These are phyloP conservation scores for Aureobasidium uvarum DNA, from an alignment of 2,329 filamentous ascomycete species.

Conservation along the genomic window DNA sequence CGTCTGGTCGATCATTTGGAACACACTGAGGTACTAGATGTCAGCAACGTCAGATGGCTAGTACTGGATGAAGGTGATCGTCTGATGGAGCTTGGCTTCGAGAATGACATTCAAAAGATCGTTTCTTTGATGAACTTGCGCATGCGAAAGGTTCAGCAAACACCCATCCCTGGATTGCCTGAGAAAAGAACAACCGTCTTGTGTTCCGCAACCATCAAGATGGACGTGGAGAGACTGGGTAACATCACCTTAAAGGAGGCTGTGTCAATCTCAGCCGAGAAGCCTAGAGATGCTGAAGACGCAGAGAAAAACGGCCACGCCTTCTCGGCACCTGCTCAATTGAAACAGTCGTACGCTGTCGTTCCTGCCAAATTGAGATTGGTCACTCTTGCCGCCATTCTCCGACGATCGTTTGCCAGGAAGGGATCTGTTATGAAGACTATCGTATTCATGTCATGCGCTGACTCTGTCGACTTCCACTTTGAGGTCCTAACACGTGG, in stretches of 20 bases:
- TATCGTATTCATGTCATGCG: constrained; percentile 95
- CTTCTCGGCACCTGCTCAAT: constrained; percentile 83
- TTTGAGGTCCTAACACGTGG: constrained; percentile 71
- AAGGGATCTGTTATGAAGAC: constrained; percentile 94
- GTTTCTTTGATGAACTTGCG: constrained; percentile 73
- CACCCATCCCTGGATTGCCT: constrained; percentile 64
- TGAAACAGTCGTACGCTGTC: constrained; percentile 88
- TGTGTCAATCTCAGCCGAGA: constrained; percentile 69
- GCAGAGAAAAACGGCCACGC: constrained; percentile 51
- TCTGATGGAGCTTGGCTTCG: constrained; percentile 97
- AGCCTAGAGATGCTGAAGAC: constrained; percentile 48
- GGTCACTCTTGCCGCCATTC: constrained; percentile 77
- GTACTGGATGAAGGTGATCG: constrained; percentile 95
- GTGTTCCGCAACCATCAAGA: constrained; percentile 97
- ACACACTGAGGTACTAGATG: constrained; percentile 83
- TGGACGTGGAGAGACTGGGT: constrained; percentile 89
- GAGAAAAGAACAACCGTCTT: constrained; percentile 79
- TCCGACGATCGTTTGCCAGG: constrained; percentile 84
- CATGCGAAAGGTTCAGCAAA: constrained; percentile 59
- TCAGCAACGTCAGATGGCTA: constrained; percentile 88
- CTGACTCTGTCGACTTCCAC: constrained; percentile 95
- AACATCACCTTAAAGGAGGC: constrained; percentile 95
- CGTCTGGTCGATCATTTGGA: constrained; percentile 87
- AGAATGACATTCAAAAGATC: constrained; percentile 87
- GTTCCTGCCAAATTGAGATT: constrained; percentile 86